Conservation (phyloP, 2,329 filamentous ascomycete species). For the Sphaerulina musiva region DNA sequence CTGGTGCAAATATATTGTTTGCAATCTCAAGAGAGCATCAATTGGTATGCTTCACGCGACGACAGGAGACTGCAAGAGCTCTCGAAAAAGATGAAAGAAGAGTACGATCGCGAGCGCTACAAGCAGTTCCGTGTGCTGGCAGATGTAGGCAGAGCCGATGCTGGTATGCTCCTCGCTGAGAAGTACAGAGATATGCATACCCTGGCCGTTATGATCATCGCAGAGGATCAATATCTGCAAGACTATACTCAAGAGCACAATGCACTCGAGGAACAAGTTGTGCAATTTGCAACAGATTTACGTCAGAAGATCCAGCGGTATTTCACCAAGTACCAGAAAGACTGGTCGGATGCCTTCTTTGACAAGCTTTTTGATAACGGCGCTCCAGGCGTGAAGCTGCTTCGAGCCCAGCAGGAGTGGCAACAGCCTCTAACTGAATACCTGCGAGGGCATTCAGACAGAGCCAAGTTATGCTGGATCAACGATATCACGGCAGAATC, state of each 20-base stretch:
- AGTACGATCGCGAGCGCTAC: slow-evolving; percentile 36
- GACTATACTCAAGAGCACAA: slow-evolving; percentile 29
- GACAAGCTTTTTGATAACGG: slow-evolving; percentile 63
- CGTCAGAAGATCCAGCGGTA: slow-evolving; percentile 43
- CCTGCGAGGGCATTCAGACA: slow-evolving; percentile 62
- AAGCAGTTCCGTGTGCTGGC: slow-evolving; percentile 39
- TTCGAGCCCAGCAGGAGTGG: slow-evolving; percentile 58
- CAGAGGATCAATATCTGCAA: slow-evolving; percentile 38
- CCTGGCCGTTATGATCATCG: slow-evolving; percentile 49
- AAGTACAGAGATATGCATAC: slow-evolving; percentile 57
- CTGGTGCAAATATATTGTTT: slow-evolving; percentile 54
- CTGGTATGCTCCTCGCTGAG: slow-evolving; percentile 57
- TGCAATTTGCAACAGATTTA: slow-evolving; percentile 37
- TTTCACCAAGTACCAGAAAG: slow-evolving; percentile 59
- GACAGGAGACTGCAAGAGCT: slow-evolving; percentile 42
- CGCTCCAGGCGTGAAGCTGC: slow-evolving; percentile 54
- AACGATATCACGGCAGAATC: slow-evolving; percentile 76
- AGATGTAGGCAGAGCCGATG: slow-evolving; percentile 48
- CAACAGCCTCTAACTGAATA: slow-evolving; percentile 69
- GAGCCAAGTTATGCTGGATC: slow-evolving; percentile 85
- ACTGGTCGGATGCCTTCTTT: slow-evolving; percentile 72
- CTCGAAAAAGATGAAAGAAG: slow-evolving; percentile 42
- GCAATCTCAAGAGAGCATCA: slow-evolving; percentile 53
- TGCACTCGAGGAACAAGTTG: slow-evolving; percentile 5
- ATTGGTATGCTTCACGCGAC: slow-evolving; percentile 52